Base-by-base conservation (phyloP, 129 eudicot genomes). In the Heracleum sosnowskyi region DNA sequence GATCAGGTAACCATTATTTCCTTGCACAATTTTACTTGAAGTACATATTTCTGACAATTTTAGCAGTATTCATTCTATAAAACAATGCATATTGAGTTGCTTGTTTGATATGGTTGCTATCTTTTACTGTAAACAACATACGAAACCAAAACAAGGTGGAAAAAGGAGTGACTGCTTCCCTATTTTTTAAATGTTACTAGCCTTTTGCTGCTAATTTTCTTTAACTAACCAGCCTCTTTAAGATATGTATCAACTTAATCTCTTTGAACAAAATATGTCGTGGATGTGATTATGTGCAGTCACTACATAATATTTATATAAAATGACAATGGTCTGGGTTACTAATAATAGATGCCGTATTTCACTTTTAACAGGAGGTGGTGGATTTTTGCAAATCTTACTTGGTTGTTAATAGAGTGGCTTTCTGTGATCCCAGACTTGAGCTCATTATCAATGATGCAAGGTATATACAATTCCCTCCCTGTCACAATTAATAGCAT, bases 381-480 rank as follows among this genome's bases (percentile, higher is more conserved):
- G 80, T 78, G 29, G 93, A 94, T 12, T 94, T 94, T 84, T 94
- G 98, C 88, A 90, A 86, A 89, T 90, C 91, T 16, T 82, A 91
- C 81, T 79, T 94, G 83, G 87, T 82, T 73, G 96, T 88, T 49
- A 94, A 94, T 72, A 84, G 62, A 73, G 93, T 87, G 76, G 98
- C 98, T 35, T 94, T 94, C 74, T 75, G 84, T 79, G 88, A 94
- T 80, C 91, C 91, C 71, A 92, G 96, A 83, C 89, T 94, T 42
- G 96, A 91, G 79, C 96, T 94, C 64, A 79, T 94, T 29, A 94
- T 94, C 82, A 91, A 88, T 71, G 97, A 91, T 81, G 98, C 82
- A 22, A 71, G 69, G 82, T 78, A 42, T 28, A 12, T 66, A 31
- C 72, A 31, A 4, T 29, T 44, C 53, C 60, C 60, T 74, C 31